Evolutionary conservation across 1,139 yeast genomes (phyloP), one percentile per base, ranked within the genome.

Genomic region (Suhomyces kunorum): DNA sequence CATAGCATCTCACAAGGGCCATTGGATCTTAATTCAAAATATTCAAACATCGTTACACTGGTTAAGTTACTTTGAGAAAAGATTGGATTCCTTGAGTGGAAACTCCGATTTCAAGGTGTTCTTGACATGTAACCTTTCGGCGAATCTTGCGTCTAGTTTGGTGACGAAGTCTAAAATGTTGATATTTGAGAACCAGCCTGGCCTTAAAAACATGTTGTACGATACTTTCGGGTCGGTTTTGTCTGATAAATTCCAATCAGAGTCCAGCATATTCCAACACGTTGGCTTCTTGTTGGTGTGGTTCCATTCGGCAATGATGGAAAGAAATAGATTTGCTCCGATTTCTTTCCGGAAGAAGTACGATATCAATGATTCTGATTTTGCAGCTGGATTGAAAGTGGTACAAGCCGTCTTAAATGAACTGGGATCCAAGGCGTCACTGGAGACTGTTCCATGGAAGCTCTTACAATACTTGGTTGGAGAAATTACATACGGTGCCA

Each of bases 1-100:
- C 2, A 57, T 54, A 8, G 78, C 79, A 0, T 55, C 73, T 1
- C 61, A 58, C 18, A 59, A 58, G 4, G 87, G 86, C 1, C 53
- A 61, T 2, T 88, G 96, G 96, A 59, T 89, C 1, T 53, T 88
- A 26, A 61, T 89, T 32, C 95, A 89, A 56, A 89, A 89, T 53
- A 71, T 86, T 11, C 96, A 89, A 48, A 74, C 84, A 71, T 78
- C 95, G 0, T 67, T 76, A 1, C 59, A 59, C 5, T 85, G 95
- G 89, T 61, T 86, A 27, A 76, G 71, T 14, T 57, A 65, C 11
- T 58, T 86, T 16, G 83, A 78, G 34, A 74, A 73, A 48, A 57
- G 61, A 18, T 51, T 83, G 25, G 65, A 64, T 14, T 49, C 58
- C 0, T 30, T 67, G 6, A 28, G 39, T 8, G 24, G 50, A 2